Evolutionary conservation across 2,329 filamentous ascomycete genomes (phyloP).

Genomic region (Beauveria sp.): DNA sequence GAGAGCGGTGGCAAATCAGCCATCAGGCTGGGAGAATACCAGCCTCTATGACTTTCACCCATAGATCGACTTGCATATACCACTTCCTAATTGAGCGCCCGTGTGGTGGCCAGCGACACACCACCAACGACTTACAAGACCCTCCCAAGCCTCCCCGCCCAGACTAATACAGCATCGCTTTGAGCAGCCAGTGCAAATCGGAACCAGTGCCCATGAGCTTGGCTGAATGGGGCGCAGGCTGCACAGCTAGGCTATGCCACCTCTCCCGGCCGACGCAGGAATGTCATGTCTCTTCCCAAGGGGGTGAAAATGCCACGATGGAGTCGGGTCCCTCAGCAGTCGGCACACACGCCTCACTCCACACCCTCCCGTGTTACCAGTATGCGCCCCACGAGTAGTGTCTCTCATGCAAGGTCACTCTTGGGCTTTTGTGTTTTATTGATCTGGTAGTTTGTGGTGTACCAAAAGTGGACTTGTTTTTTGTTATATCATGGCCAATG

Average conservation of each 20-base stretch:
- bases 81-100: background rate
- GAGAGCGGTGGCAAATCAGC: background rate
- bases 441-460: background rate
- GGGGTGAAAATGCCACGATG: conserved; percentile 5
- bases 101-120: background rate
- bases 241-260: background rate
- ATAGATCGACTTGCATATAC: background rate
- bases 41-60: background rate
- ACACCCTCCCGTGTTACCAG: background rate
- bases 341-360: background rate
- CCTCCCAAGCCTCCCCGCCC: background rate
- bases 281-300: conserved; percentile 7
- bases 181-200: background rate
- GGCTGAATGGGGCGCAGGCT: background rate
- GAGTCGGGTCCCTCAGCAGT: background rate
- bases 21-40: conserved; percentile 8
- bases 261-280: background rate
- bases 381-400: conserved; percentile 7
- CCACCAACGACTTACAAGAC: conserved; percentile 6
- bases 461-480: background rate
- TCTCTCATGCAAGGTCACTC: background rate
- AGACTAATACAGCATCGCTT: background rate
- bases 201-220: background rate
- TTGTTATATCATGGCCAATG: conserved; percentile 4
- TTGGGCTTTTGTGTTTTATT: conserved; percentile 1